Evolutionary conservation across 2,329 filamentous ascomycete species (phyloP).

Genomic region (Lomentospora prolificans): DNA sequence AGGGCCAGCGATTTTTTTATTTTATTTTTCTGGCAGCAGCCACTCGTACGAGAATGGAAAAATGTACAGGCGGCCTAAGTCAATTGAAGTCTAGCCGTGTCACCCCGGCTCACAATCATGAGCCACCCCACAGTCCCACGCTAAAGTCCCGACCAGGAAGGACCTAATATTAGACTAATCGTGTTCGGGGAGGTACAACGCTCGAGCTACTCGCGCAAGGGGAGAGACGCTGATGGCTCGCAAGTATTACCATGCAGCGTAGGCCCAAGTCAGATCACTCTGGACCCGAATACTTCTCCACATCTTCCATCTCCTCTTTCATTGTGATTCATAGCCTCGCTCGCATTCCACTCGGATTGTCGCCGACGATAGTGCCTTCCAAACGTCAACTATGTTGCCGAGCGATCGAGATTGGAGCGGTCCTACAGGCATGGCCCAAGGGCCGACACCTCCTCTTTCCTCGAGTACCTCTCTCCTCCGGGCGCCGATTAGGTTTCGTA

Average conservation of each 20-base stretch:
- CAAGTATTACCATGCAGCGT: background rate
- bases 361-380: too few species aligned
- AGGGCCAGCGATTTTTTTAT: too few species aligned
- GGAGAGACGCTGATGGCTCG: background rate
- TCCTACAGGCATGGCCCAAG: too few species aligned
- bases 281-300: background rate
- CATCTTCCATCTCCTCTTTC: too few species aligned
- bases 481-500: background rate
- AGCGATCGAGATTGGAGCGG: too few species aligned
- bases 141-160: background rate
- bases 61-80: background rate
- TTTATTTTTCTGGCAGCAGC: background rate
- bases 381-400: too few species aligned
- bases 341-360: too few species aligned
- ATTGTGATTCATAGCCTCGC: too few species aligned
- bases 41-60: background rate
- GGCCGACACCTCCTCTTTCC: too few species aligned
- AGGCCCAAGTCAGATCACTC: background rate
- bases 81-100: background rate
- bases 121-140: background rate
- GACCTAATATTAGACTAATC: background rate
- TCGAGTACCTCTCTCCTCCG: too few species aligned
- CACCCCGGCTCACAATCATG: background rate
- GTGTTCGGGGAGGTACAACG: background rate
- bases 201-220: background rate